Conservation (phyloP, 768 basidiomycete species). For the Termitomyces sp. region DNA sequence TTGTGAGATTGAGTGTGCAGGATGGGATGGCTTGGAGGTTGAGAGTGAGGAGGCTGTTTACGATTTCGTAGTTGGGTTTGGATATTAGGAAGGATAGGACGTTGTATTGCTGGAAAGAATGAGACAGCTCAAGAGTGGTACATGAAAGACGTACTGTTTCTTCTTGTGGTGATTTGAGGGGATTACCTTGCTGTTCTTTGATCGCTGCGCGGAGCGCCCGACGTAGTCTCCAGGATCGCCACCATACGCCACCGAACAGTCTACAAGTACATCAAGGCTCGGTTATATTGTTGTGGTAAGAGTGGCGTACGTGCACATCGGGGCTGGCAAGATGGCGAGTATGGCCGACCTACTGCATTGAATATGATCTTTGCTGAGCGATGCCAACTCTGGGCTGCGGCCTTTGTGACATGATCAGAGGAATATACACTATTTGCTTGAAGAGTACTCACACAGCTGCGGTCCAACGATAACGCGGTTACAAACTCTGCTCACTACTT, state of each 20-base stretch:
- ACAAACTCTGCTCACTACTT: slow-evolving; percentile 10
- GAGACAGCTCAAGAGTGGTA: too few relatives aligned
- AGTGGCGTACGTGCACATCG: neutral
- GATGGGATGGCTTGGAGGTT: slow-evolving; percentile 7
- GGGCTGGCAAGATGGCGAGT: neutral
- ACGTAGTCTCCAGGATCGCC: neutral
- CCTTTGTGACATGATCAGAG: neutral
- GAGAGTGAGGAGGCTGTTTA: slow-evolving; percentile 4
- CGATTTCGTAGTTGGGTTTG: neutral
- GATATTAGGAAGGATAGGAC: slow-evolving; percentile 3
- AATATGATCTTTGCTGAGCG: neutral
- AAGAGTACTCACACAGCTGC: slow-evolving; percentile 3
- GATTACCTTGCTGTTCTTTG: neutral
- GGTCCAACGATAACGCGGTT: slow-evolving; percentile 9
- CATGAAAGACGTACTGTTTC: neutral
- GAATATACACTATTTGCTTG: too few relatives aligned
- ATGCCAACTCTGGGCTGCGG: neutral
- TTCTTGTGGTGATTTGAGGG: neutral
- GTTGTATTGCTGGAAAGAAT: neutral
- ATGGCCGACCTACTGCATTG: neutral
- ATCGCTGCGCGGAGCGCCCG: neutral
- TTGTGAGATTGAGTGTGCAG: slow-evolving; percentile 16
- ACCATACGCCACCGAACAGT: neutral
- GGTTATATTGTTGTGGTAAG: too few relatives aligned
- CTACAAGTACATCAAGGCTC: neutral